Evolutionary conservation across 108 stramenopile species (phyloP).

Genomic region (Chaetoceros tenuissimus): DNA sequence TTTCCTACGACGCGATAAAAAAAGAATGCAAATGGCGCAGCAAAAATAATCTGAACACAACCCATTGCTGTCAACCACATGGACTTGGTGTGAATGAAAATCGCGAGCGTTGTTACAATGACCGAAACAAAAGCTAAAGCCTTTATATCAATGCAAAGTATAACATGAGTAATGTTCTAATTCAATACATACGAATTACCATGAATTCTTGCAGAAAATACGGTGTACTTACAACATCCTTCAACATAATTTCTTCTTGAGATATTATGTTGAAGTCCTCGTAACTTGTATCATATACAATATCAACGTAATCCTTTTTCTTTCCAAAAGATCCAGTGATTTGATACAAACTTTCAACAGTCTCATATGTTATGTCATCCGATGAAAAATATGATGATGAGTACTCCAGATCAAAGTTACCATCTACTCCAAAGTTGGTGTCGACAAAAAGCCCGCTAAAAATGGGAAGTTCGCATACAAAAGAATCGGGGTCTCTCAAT

Average conservation of each 20-base stretch:
- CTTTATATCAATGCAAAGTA: not conserved
- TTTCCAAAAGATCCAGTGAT: too few species aligned
- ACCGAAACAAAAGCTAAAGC: conserved; percentile 15
- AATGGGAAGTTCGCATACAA: not conserved
- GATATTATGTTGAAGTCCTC: conserved; percentile 19
- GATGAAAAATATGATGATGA: conserved; percentile 37
- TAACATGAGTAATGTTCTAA: not conserved
- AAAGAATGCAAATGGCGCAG: conserved; percentile 46
- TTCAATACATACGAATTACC: not conserved
- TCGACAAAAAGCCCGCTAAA: conserved; percentile 30
- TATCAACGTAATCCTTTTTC: conserved; percentile 13
- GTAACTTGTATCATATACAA: conserved; percentile 37
- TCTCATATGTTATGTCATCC: conserved; percentile 22
- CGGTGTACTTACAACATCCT: conserved; percentile 12
- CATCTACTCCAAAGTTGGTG: conserved; percentile 19
- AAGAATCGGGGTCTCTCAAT: not conserved
- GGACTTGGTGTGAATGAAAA: conserved; percentile 41
- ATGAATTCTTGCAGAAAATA: conserved; percentile 2
- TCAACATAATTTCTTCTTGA: conserved; percentile 9
- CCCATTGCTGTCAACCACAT: conserved; percentile 38
- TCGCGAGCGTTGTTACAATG: conserved; percentile 28
- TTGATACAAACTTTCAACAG: conserved; percentile 15
- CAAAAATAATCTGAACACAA: conserved; percentile 36
- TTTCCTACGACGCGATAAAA: conserved; percentile 35
- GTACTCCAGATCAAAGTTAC: conserved; percentile 12